Evolutionary conservation across 140 eudicot genomes (phyloP), one percentile per base, ranked within the genome.

Genomic region (Cichorium intybus): DNA sequence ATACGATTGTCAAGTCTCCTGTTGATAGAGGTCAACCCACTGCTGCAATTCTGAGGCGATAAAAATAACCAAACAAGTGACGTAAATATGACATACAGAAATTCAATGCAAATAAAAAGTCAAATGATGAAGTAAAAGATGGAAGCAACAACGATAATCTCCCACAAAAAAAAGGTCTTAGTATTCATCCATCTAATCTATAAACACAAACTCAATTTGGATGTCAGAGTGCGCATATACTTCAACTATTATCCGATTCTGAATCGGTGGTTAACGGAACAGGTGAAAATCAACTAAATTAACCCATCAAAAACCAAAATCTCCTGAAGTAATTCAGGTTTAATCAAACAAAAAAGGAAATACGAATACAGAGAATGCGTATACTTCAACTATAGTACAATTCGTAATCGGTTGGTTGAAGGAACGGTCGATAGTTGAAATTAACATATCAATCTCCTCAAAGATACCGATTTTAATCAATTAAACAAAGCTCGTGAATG

Each of bases 21-120:
- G 29, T 48, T 75, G 59, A 75, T 68, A 4, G 75, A 49, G 20
- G 70, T 20, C 68, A 75, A 51, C 22, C 75, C 65, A 31, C 70
- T 69, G 53, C 80, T 75, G 75, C 80, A 75, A 22, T 60, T 75
- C 80, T 75, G 70, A 51, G 31, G 56, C 48, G 18, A 74, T 15
- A 49, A 71, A 57, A 46, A 60, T 33, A 65, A 58, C 28, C 47
- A 21, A 43, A 65, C 4, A 12, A 56, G 47, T 27, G 6, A 60
- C 17, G 46, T 49, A 49, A 60, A 24, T 58, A 35, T 18, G 17
- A 55, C 35, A 54, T 67, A 16, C 15, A 39, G 9, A n/a, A 22
- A 54, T 16, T 39, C 21, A 54, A 18, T n/a, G 12, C 46, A 12
- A 10, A 46, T 46, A 15, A 16, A 62, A 52, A 16, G 37, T 23